Conservation (phyloP, 2,329 filamentous ascomycete species). For the Cladophialophora chaetospira region DNA sequence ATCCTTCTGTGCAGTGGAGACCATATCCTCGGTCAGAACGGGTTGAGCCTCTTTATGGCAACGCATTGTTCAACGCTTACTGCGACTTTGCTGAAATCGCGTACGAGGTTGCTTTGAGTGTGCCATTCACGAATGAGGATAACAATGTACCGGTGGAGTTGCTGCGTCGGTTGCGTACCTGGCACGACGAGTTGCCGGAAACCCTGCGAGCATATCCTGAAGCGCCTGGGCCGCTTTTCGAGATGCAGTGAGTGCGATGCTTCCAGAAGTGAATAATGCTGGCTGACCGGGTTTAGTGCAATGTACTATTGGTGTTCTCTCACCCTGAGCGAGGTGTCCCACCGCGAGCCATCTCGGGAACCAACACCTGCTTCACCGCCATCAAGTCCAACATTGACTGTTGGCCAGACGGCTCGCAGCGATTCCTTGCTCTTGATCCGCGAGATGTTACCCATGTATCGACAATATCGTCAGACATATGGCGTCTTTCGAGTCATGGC, state of each 20-base stretch:
- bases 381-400: not conserved
- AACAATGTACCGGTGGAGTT: not conserved
- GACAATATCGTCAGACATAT: slow-evolving; percentile 1
- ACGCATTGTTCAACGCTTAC: not conserved
- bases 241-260: slow-evolving; percentile 4
- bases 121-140: not conserved
- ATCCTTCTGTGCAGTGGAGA: not conserved
- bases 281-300: not conserved
- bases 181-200: not conserved
- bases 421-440: slow-evolving; percentile 8
- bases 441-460: slow-evolving; percentile 4
- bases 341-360: not conserved
- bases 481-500: slow-evolving; percentile 6
- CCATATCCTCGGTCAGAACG: slow-evolving; percentile 3
- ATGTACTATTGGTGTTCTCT: slow-evolving; percentile 6
- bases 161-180: not conserved
- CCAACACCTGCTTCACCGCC: not conserved
- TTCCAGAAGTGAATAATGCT: not conserved
- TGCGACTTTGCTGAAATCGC: slow-evolving; percentile 12
- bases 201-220: not conserved
- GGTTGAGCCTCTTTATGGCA: not conserved
- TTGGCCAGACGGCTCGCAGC: not conserved
- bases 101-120: slow-evolving; percentile 8
- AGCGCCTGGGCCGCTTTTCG: slow-evolving; percentile 4
- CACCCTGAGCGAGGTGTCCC: slow-evolving; percentile 7